Evolutionary conservation across 257 asterid genomes (phyloP).

Genomic region (Hygrophila difformis): DNA sequence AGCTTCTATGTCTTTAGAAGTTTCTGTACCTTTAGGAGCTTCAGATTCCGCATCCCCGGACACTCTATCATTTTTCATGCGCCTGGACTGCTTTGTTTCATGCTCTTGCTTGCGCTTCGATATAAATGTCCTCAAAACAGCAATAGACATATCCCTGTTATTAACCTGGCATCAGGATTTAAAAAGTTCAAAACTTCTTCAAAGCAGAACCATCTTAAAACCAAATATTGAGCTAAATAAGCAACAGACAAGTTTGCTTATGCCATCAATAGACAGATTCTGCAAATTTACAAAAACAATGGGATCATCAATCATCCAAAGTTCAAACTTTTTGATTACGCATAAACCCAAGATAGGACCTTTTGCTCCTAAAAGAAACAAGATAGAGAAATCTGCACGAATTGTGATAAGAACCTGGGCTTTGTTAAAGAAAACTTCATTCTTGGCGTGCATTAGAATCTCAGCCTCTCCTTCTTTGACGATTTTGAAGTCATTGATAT

Average conservation of each 20-base stretch:
- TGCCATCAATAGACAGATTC: background rate
- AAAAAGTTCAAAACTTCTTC: slow-evolving; percentile 12
- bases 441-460: slow-evolving; percentile 83
- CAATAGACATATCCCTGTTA: slow-evolving; percentile 92
- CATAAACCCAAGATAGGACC: background rate
- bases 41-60: slow-evolving; percentile 25
- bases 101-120: slow-evolving; percentile 64
- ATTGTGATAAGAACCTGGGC: slow-evolving; percentile 50
- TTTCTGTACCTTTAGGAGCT: slow-evolving; percentile 20
- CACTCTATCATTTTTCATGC: slow-evolving; percentile 34
- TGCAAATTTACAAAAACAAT: background rate
- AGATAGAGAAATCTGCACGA: background rate
- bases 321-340: no score
- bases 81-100: slow-evolving; percentile 40
- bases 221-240: background rate
- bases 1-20: no score
- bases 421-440: slow-evolving; percentile 83
- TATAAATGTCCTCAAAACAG: slow-evolving; percentile 81
- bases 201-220: background rate
- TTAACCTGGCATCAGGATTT: slow-evolving; percentile 54
- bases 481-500: slow-evolving; percentile 51
- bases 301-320: no score
- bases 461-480: slow-evolving; percentile 95
- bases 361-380: background rate
- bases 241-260: no score